A percentile compares a stretch with the other conserved stretches of the same genome.
Conservation (phyloP, 768 basidiomycete species). For the Phanerodontia chrysosporium region DNA sequence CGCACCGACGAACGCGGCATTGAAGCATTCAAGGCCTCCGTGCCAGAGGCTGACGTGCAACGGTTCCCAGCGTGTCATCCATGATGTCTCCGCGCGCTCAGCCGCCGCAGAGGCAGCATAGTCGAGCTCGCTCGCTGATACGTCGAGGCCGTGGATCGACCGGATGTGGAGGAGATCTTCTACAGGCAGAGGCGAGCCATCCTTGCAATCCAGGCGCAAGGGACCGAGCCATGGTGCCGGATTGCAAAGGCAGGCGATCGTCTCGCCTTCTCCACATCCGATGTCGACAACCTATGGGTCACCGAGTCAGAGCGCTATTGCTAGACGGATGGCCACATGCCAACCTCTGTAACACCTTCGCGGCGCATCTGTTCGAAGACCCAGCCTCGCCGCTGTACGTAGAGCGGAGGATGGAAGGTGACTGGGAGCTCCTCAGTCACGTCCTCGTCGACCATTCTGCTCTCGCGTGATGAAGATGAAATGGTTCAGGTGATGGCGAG, state of each 20-base stretch:
- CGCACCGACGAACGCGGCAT: slow-evolving; percentile 56
- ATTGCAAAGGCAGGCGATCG: slow-evolving; percentile 66
- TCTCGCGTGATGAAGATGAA: too few species aligned
- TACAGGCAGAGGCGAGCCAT: neutral
- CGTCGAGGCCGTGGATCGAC: slow-evolving; percentile 61
- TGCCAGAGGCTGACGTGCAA: slow-evolving; percentile 66
- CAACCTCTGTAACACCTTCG: slow-evolving; percentile 20
- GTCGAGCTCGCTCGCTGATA: slow-evolving; percentile 48
- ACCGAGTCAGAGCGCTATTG: neutral
- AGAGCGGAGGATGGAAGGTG: slow-evolving; percentile 24
- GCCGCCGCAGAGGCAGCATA: slow-evolving; percentile 50
- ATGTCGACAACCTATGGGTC: slow-evolving; percentile 65
- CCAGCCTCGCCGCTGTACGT: slow-evolving; percentile 25
- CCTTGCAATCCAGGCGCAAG: neutral
- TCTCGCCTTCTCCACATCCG: slow-evolving; percentile 79
- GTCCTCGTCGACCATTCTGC: neutral
- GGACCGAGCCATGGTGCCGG: slow-evolving; percentile 67
- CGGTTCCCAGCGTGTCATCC: slow-evolving; percentile 58
- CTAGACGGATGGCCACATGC: neutral
- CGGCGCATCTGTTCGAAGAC: slow-evolving; percentile 24
- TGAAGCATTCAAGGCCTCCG: slow-evolving; percentile 66
- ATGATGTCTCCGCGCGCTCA: neutral
- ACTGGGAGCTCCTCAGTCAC: slow-evolving; percentile 19
- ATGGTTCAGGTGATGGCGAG: neutral
- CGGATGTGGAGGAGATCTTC: slow-evolving; percentile 54